Evolutionary conservation across 106 monocot genomes (phyloP), one percentile per base, ranked within the genome.

Genomic region (Apostasia shenzhenica): DNA sequence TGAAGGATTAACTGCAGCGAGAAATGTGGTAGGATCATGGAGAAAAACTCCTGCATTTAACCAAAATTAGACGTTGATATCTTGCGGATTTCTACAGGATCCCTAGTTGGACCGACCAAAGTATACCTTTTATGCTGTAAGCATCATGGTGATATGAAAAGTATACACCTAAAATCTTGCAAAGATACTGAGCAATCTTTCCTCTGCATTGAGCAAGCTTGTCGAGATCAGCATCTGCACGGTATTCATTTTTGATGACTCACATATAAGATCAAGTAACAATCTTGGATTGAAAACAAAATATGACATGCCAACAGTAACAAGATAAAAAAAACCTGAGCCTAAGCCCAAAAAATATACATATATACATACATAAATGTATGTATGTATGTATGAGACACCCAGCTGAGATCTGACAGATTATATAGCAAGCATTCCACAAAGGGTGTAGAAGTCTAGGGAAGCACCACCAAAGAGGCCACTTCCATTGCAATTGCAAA

Each of bases 1-100:
- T 14, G 93, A 90, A 75, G 99, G 93, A 81, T 99, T 78, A 11
- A 88, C 77, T 46, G 93, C 99, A 45, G 99, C 99, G 67, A 99
- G 54, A 67, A 93, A 54, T 64, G 90, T 79, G 56, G 93, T 85
- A 45, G 99, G 99, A 67, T 99, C 99, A 75, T 99, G 99, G 69
- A 99, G 90, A 70, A 90, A 99, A 57, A 93, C 90, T 63, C 87
- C 99, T 99, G 82, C 45, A 86, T 73, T 51, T 40, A 76, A 39
- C 42, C 54, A 74, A 69, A 55, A 9, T 48, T 8, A 72, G 59
- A 8, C 40, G 57, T 68, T 37, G 79, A 58, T 41, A 40, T 12
- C 56, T 50, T 38, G 8, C 1, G 52, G 47, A 43, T 5, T 50
- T 50, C 8, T 50, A 50, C 39, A 39, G n/a, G 11, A 48, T 44